A percentile compares a stretch with the other conserved stretches of the same genome.
These are phyloP conservation scores for Calonectria pseudoturangicola DNA, from an alignment of 2,329 filamentous ascomycete species.

Conservation along the genomic window DNA sequence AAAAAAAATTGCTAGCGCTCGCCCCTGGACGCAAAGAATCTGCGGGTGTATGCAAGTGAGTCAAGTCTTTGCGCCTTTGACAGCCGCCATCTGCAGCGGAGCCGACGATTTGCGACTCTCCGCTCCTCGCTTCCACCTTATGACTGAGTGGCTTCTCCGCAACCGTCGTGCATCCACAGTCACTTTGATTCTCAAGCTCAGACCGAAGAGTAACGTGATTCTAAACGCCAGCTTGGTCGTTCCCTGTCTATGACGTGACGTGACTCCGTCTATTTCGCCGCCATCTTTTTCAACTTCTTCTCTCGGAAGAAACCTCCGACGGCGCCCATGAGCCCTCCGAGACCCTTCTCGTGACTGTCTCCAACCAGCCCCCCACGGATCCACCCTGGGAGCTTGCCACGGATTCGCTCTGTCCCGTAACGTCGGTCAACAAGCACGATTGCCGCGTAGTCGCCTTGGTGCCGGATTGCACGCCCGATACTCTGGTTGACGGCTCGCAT, in stretches of 20 bases:
- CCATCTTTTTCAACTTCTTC: constrained; percentile 60
- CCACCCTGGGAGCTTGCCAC: constrained; percentile 90
- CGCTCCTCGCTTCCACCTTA: constrained; percentile 44
- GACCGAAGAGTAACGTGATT: constrained; percentile 30
- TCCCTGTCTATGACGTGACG: constrained; percentile 21
- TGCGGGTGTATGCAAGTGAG: constrained; percentile 31
- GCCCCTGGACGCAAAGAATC: constrained; percentile 11
- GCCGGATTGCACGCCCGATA: constrained; percentile 93
- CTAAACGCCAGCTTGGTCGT: not conserved
- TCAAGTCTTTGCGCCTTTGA: constrained; percentile 51
- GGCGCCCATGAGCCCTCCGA: constrained; percentile 76
- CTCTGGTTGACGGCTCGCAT: constrained; percentile 99
- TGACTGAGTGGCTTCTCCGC: constrained; percentile 23
- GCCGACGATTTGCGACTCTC: constrained; percentile 28
- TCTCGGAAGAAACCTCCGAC: constrained; percentile 75
- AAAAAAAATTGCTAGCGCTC: constrained; percentile 25
- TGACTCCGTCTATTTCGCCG: constrained; percentile 20
- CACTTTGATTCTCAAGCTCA: constrained; percentile 42
- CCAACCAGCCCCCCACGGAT: constrained; percentile 82
- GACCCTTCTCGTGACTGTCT: constrained; percentile 68
- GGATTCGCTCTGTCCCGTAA: constrained; percentile 84
- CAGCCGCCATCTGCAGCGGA: constrained; percentile 29
- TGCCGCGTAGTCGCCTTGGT: constrained; percentile 90
- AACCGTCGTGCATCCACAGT: constrained; percentile 28
- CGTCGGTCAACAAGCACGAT: constrained; percentile 90